These are phyloP conservation scores for Calocybe indica DNA, from an alignment of 768 basidiomycete genomes.

Conservation along the genomic window DNA sequence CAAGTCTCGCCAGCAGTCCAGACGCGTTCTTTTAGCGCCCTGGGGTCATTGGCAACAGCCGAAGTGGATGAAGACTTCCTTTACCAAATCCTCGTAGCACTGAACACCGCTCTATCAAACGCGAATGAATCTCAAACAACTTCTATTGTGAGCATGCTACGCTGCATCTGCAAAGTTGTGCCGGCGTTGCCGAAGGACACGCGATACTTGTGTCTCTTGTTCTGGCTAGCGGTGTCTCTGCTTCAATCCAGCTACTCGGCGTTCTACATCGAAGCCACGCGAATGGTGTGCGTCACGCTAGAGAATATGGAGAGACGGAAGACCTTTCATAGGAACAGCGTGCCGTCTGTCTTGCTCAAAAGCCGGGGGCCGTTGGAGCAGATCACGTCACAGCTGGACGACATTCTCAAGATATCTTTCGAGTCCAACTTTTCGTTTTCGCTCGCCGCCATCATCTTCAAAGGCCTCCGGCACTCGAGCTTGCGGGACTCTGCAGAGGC, in stretches of 20 bases:
- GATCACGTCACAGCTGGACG: constrained; percentile 65
- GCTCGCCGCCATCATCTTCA: constrained; percentile 78
- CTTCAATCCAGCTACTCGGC: constrained; percentile 72
- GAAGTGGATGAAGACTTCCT: constrained; percentile 91
- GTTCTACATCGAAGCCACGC: constrained; percentile 64
- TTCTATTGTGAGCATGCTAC: constrained; percentile 82
- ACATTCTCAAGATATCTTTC: constrained; percentile 69
- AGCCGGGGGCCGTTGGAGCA: constrained; percentile 62
- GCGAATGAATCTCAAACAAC: constrained; percentile 65
- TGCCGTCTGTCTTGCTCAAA: constrained; percentile 56
- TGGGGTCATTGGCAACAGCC: constrained; percentile 75
- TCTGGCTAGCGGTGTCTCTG: constrained; percentile 86
- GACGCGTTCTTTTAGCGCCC: constrained; percentile 76
- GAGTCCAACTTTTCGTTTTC: constrained; percentile 77
- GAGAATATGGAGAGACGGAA: constrained; percentile 59
- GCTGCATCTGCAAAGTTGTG: constrained; percentile 75
- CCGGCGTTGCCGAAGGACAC: constrained; percentile 64
- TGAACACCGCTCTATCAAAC: constrained; percentile 63
- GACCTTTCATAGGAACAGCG: constrained; percentile 46
- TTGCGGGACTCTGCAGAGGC: constrained; percentile 57
- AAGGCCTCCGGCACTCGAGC: constrained; percentile 69
- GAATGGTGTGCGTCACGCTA: constrained; percentile 59
- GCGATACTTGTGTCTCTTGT: constrained; percentile 67
- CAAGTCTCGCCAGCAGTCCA: constrained; percentile 87
- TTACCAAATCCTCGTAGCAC: constrained; percentile 89